Percentiles rank a stretch among this genome's conserved stretches.
These are phyloP conservation scores for Cornus controversa DNA, from an alignment of 148 eudicot species.

Conservation along the genomic window DNA sequence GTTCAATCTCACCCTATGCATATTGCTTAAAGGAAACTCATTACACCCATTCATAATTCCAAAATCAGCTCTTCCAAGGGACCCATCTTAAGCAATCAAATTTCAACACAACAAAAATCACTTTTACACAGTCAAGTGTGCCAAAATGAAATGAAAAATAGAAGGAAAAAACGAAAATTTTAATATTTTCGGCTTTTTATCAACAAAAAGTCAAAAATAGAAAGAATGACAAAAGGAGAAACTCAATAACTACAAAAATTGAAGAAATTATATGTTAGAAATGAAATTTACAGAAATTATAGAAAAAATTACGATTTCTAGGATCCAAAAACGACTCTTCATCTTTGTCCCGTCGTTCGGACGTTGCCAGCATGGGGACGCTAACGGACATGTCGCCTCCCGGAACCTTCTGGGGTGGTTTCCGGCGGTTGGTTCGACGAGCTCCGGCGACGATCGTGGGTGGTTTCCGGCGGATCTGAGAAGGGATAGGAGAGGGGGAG, in stretches of 20 bases:
- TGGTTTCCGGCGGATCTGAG: constrained; percentile 25
- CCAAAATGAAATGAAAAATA: background rate
- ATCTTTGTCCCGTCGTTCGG: constrained; percentile 41
- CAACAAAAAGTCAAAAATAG: background rate
- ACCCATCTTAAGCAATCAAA: background rate
- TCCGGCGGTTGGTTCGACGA: constrained; percentile 33
- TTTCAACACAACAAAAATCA: background rate
- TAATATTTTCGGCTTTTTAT: background rate
- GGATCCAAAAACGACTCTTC: constrained; percentile 41
- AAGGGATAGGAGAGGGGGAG: constrained; percentile 7
- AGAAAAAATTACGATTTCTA: constrained; percentile 31
- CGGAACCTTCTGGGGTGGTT: constrained; percentile 19
- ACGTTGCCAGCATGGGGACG: constrained; percentile 34
- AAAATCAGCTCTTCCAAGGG: background rate
- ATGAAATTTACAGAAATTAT: background rate
- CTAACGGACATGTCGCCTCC: constrained; percentile 53
- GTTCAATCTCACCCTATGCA: background rate
- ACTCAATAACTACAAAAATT: background rate
- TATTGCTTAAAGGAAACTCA: no score
- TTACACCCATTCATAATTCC: background rate
- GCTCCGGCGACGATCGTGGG: constrained; percentile 6
- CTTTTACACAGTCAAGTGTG: background rate
- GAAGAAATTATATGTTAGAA: background rate
- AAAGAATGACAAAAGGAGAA: background rate
- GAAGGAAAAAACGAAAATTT: no score